These are phyloP conservation scores for Saxophila tyrrhenica DNA, from an alignment of 495 filamentous ascomycete species.

Conservation along the genomic window DNA sequence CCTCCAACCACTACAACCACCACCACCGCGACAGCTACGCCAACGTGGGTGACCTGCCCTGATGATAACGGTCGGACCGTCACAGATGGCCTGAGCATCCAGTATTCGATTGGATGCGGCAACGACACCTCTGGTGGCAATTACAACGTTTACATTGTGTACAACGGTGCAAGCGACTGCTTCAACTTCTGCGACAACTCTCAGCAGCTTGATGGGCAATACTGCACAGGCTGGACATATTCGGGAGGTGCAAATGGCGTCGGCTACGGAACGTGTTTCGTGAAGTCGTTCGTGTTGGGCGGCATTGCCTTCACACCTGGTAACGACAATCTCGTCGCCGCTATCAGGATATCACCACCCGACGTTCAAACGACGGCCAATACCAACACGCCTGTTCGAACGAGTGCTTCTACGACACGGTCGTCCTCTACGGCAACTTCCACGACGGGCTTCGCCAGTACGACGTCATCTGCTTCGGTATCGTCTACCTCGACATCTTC, in stretches of 20 bases:
- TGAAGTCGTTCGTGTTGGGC: no score
- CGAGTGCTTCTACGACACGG: neutral
- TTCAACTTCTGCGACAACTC: constrained; percentile 6
- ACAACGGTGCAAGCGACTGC: constrained; percentile 1
- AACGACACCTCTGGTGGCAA: neutral
- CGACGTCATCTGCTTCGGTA: neutral
- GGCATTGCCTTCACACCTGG: neutral
- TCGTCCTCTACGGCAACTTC: neutral
- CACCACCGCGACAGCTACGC: neutral
- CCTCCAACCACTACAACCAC: neutral
- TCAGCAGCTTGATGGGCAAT: neutral
- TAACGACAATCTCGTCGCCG: neutral
- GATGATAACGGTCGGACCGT: constrained; percentile 6
- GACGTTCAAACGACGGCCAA: neutral
- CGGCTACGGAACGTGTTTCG: constrained; percentile 3
- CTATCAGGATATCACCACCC: neutral
- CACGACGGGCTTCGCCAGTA: neutral
- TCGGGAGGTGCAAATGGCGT: constrained; percentile 6
- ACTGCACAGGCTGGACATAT: constrained; percentile 6
- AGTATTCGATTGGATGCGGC: constrained; percentile 4
- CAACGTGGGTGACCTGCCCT: constrained; percentile 1
- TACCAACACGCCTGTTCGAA: neutral
- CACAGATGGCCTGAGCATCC: neutral
- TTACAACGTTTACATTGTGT: neutral
- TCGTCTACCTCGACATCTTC: neutral